Evolutionary conservation across 2,329 filamentous ascomycete genomes (phyloP), one percentile per base, ranked within the genome.

Genomic region (Ceratocystis harringtonii): DNA sequence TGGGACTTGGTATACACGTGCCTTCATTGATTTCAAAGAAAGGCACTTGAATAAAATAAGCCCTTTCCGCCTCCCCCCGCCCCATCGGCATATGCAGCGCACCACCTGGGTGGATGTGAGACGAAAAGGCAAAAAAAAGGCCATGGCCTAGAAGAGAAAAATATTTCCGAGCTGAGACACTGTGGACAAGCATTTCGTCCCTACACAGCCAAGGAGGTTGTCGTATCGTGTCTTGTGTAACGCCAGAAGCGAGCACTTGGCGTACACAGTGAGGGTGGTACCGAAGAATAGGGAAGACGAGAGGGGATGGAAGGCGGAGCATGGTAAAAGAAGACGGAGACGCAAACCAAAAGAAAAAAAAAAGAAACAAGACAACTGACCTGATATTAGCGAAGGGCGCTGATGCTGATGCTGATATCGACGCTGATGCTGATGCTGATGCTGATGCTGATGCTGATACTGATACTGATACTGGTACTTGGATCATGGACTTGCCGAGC

Each of bases 221-320:
- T 52, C 55, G 55, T 36, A 58, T 36, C 55, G 19, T 58, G 55
- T 58, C 28, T n/a, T 36, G 55, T 58, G 55, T 58, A 58, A 58
- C 55, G 17, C 55, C 17, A 58, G 30, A 58, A 58, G 55, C 55
- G 55, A 58, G 55, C 55, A 57, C 28, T 32, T 57, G 48, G 48
- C 19, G 48, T 22, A 52, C 48, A 52, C 48, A 15, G 22, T 52
- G 48, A 15, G 48, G 36, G 36, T 41, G 36, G 36, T 15, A 15
- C 36, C 36, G 36, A 41, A 15, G 36, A 1, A 41, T 41, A 41
- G 36, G 36, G 36, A 41, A 41, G 36, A 41, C 36, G 36, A 41
- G 36, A 41, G 36, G 36, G 36, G 36, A 15, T 15, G 15, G 10
- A 41, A 41, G 36, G 36, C 36, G 10, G 36, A 41, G 36, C 36